Evolutionary conservation across 805 yeast species (phyloP).

Genomic region (Metschnikowia anglica): DNA sequence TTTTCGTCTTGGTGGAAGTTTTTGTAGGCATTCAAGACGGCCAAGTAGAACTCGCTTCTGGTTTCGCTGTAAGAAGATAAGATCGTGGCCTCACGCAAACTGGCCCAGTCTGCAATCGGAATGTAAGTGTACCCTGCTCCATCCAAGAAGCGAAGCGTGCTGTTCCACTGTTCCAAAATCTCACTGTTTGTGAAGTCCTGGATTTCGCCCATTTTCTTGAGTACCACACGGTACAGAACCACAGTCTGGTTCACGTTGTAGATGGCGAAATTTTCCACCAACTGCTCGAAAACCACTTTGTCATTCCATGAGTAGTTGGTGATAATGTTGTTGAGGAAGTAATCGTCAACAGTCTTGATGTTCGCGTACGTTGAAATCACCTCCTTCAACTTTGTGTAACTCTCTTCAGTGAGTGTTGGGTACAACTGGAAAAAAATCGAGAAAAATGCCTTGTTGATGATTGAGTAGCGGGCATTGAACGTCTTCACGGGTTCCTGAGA

Average conservation of each 20-base stretch:
- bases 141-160: conserved; percentile 47
- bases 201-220: conserved; percentile 71
- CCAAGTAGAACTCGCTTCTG: conserved; percentile 32
- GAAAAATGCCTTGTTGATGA: conserved; percentile 67
- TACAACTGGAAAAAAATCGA: conserved; percentile 62
- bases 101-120: conserved; percentile 85
- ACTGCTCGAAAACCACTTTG: conserved; percentile 59
- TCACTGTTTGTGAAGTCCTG: conserved; percentile 49
- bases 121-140: conserved; percentile 58
- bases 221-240: conserved; percentile 67
- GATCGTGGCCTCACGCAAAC: conserved; percentile 74
- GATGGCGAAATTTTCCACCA: conserved; percentile 57
- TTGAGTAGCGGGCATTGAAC: conserved; percentile 68
- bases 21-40: conserved; percentile 25
- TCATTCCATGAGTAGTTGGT: conserved; percentile 70
- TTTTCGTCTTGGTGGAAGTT: conserved; percentile 40
- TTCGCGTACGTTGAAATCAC: conserved; percentile 56
- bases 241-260: conserved; percentile 61
- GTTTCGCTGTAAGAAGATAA: conserved; percentile 42
- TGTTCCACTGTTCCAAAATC: conserved; percentile 58
- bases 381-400: conserved; percentile 55
- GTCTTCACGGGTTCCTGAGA: conserved; percentile 34
- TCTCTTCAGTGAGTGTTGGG: conserved; percentile 51
- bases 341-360: conserved; percentile 66
- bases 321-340: conserved; percentile 75